Evolutionary conservation across 768 basidiomycete species (phyloP).

Genomic region (Symmetrospora coprosmae): DNA sequence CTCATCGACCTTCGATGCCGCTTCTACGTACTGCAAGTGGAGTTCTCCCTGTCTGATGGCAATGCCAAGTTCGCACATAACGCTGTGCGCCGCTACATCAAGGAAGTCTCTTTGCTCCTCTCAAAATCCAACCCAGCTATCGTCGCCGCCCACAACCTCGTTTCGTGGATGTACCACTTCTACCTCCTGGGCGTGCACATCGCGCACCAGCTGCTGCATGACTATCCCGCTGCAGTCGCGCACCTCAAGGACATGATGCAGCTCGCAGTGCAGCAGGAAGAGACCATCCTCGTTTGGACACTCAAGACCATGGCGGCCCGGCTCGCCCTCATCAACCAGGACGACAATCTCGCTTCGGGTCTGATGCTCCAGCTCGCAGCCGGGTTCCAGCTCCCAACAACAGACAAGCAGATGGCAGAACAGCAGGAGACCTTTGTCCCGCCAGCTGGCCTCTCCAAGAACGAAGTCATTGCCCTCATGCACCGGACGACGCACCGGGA

Average conservation of each 20-base stretch:
- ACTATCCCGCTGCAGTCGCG: not conserved
- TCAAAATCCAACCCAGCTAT: too few relatives aligned
- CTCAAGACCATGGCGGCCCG: not conserved
- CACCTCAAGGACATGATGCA: not conserved
- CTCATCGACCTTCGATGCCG: conserved; percentile 5
- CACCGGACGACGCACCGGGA: not conserved
- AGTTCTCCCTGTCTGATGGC: not conserved
- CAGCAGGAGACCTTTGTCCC: too few relatives aligned
- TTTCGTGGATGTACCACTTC: conserved; percentile 3
- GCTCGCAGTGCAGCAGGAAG: not conserved
- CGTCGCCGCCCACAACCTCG: too few relatives aligned
- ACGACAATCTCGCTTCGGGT: not conserved
- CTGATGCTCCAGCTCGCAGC: not conserved
- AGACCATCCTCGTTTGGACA: not conserved
- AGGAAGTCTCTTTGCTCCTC: not conserved
- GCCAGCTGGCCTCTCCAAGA: too few relatives aligned
- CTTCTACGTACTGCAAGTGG: not conserved
- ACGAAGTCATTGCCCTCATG: not conserved
- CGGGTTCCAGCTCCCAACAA: not conserved
- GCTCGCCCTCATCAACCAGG: not conserved
- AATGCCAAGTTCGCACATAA: conserved; percentile 4
- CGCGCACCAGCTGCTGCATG: not conserved
- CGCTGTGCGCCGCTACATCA: not conserved
- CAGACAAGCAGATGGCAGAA: not conserved
- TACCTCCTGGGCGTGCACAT: not conserved